Evolutionary conservation across 192 early-diverging fungal species (phyloP).

Genomic region (Coemansia sp.): DNA sequence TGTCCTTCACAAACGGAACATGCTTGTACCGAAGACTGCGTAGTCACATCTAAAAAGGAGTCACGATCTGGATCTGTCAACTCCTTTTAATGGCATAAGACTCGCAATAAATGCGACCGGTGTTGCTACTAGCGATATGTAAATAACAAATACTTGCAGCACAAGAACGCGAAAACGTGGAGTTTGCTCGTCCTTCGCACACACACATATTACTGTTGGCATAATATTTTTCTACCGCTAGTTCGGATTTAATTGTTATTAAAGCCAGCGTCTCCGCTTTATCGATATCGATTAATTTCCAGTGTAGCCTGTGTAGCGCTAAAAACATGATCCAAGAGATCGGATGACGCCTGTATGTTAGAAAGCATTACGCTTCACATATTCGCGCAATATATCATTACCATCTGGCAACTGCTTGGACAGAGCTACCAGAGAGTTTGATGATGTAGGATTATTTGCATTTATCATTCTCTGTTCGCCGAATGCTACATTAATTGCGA

Average conservation of each 20-base stretch:
- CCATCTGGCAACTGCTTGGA: background rate
- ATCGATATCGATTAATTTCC: slow-evolving; percentile 1
- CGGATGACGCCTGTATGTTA: background rate
- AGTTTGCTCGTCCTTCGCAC: too few species aligned
- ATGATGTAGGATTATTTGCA: background rate
- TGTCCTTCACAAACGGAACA: background rate
- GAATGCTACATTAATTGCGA: background rate
- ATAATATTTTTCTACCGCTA: background rate
- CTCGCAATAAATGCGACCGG: too few species aligned
- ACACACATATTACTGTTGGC: too few species aligned
- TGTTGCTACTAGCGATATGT: too few species aligned
- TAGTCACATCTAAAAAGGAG: too few species aligned
- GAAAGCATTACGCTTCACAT: background rate
- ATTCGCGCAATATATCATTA: background rate
- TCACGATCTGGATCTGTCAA: too few species aligned
- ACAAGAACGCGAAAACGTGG: too few species aligned
- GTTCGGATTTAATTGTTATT: background rate
- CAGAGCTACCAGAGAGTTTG: background rate
- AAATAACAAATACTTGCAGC: too few species aligned
- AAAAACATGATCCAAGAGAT: background rate
- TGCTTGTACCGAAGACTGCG: background rate
- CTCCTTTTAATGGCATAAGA: too few species aligned
- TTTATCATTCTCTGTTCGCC: slow-evolving; percentile 3
- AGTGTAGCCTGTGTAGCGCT: background rate
- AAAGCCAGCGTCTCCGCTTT: background rate